phyloP scores from a whole-genome alignment of 768 basidiomycete species.

The Pleurotus ostreatus region DNA sequence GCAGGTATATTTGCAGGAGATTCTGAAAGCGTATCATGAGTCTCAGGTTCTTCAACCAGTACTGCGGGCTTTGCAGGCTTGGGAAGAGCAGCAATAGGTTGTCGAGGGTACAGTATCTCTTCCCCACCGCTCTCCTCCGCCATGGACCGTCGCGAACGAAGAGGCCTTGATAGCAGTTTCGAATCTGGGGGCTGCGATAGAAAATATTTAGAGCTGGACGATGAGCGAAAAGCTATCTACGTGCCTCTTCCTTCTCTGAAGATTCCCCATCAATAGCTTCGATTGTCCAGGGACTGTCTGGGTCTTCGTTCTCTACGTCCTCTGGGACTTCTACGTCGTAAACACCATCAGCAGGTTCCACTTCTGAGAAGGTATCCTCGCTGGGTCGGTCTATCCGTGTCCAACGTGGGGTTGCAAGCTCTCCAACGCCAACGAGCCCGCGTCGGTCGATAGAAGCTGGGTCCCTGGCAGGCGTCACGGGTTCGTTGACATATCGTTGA shows the following conservation, averaged over 20 bases:
- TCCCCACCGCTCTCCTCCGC: slow-evolving; percentile 87
- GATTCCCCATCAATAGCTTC: slow-evolving; percentile 80
- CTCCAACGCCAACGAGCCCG: slow-evolving; percentile 90
- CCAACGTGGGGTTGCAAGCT: slow-evolving; percentile 96
- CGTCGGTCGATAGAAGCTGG: slow-evolving; percentile 80
- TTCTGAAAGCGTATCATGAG: slow-evolving; percentile 21
- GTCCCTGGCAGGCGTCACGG: slow-evolving; percentile 71
- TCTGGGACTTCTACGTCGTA: slow-evolving; percentile 40
- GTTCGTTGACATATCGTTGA: slow-evolving; percentile 43
- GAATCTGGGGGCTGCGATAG: slow-evolving; percentile 37
- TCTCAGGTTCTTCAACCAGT: slow-evolving; percentile 18
- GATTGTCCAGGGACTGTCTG: slow-evolving; percentile 87
- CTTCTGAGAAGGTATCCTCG: slow-evolving; percentile 25
- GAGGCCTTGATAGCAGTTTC: slow-evolving; percentile 39
- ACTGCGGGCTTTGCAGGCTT: slow-evolving; percentile 24
- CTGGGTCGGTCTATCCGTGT: slow-evolving; percentile 45
- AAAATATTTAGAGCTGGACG: slow-evolving; percentile 3
- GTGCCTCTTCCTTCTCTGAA: slow-evolving; percentile 68
- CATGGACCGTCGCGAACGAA: slow-evolving; percentile 61
- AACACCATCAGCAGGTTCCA: slow-evolving; percentile 26
- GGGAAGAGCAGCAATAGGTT: slow-evolving; percentile 30
- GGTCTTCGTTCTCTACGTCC: slow-evolving; percentile 42
- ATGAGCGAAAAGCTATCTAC: slow-evolving; percentile 15
- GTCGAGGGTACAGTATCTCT: slow-evolving; percentile 84
- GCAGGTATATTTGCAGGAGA: slow-evolving; percentile 25